Conservation (phyloP, 805 yeast species). For the Saturnispora galanensis region DNA sequence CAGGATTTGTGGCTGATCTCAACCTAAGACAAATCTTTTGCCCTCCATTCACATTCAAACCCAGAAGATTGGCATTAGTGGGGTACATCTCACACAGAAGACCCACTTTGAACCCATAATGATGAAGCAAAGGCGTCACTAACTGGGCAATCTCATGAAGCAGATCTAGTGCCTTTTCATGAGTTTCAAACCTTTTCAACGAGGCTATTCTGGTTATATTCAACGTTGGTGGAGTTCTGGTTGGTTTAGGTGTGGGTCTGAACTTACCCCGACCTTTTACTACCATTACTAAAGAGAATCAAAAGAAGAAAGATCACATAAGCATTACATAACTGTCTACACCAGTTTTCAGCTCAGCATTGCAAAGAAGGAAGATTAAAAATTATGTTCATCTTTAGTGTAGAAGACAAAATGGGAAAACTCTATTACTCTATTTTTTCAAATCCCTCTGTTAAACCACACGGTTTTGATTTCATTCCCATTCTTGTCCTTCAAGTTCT, state of each 20-base stretch:
- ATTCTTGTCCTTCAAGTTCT: slow-evolving; percentile 45
- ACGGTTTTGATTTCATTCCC: slow-evolving; percentile 53
- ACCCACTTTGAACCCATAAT: slow-evolving; percentile 54
- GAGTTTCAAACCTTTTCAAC: slow-evolving; percentile 33
- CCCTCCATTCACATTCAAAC: slow-evolving; percentile 77
- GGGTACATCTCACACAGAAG: slow-evolving; percentile 77
- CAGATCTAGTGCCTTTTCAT: slow-evolving; percentile 45
- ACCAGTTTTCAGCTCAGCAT: background rate
- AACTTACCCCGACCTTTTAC: slow-evolving; percentile 18
- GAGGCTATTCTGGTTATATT: slow-evolving; percentile 31
- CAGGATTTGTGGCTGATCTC: slow-evolving; percentile 45
- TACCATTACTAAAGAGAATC: slow-evolving; percentile 15
- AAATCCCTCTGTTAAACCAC: slow-evolving; percentile 91
- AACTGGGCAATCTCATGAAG: slow-evolving; percentile 58
- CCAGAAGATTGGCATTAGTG: slow-evolving; percentile 51
- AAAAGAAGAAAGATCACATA: background rate
- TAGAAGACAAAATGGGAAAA: background rate
- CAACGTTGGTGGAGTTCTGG: slow-evolving; percentile 26
- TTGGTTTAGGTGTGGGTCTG: slow-evolving; percentile 9
- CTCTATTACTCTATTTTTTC: slow-evolving; percentile 14
- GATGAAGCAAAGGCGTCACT: slow-evolving; percentile 73
- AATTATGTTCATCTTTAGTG: background rate
- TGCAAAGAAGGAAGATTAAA: background rate
- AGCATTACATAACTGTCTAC: background rate
- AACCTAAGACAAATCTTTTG: slow-evolving; percentile 61